Evolutionary conservation across 495 filamentous ascomycete species (phyloP), one percentile per base, ranked within the genome.

Genomic region (Lophiostoma macrostomum): DNA sequence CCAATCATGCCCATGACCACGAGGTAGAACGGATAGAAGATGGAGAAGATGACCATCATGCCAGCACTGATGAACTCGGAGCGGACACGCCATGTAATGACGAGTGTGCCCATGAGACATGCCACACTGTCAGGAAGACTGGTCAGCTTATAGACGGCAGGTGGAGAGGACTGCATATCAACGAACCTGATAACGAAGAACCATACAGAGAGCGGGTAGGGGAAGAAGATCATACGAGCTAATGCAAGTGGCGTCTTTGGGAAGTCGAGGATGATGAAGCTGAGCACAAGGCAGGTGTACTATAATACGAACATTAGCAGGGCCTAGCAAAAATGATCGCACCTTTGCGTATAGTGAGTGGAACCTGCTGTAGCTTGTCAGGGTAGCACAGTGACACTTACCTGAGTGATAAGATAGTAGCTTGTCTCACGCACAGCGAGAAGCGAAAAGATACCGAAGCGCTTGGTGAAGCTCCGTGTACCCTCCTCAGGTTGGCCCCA

Each of bases 161-260:
- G 0, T 16, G 37, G 12, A 18, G 20, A 29, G 28, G 58, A 42
- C 10, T n/a, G n/a, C n/a, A n/a, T n/a, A n/a, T n/a, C n/a, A 25
- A 56, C 55, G n/a, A 58, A 61, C 65, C 60, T 67, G 51, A 66
- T 66, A 23, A 71, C 50, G 43, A 71, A 71, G 39, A 74, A 64
- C 71, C 68, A 73, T 42, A 61, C 52, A 29, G 67, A 61, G 39
- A 70, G 49, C 3, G 66, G 66, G 41, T 68, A 70, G 31, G 63
- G 66, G 44, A 70, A 70, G 48, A 61, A 70, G 27, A n/a, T n/a
- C n/a, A n/a, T n/a, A 69, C 50, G 22, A 70, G 50, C 20, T 50
- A n/a, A n/a, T n/a, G n/a, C n/a, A n/a, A n/a, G n/a, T n/a, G n/a
- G n/a, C n/a, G 44, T 51, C 16, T 36, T 58, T 11, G 67, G 67